Conservation (phyloP, 306 rosid genomes). For the Vigna trinervia region DNA sequence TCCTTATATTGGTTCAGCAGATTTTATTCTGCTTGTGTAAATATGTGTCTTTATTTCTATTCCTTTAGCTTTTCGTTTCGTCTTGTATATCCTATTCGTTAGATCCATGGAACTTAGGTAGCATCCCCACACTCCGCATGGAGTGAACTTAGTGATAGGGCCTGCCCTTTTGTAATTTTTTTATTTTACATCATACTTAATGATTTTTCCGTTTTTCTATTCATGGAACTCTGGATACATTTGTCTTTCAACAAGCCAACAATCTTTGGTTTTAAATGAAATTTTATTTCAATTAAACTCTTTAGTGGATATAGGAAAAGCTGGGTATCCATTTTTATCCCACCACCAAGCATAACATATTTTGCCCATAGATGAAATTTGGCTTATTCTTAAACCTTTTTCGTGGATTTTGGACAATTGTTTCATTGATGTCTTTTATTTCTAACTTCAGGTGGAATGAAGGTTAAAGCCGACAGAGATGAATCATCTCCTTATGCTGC, state of each 20-base stretch:
- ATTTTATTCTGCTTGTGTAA: not conserved
- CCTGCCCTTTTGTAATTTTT: not conserved
- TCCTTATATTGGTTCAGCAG: not conserved
- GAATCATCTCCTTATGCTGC: slow-evolving; percentile 95
- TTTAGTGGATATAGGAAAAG: not conserved
- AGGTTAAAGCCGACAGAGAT: slow-evolving; percentile 92
- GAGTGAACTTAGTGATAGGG: not conserved
- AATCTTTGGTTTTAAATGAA: too few relatives aligned
- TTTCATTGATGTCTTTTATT: not conserved
- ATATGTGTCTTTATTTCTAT: not conserved
- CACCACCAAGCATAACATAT: too few relatives aligned
- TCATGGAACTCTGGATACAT: not conserved
- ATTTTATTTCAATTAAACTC: not conserved
- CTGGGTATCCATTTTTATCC: not conserved
- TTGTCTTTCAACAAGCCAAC: not conserved
- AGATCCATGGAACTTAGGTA: not conserved
- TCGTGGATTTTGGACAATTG: not conserved
- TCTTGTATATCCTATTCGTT: not conserved
- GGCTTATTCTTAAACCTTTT: not conserved
- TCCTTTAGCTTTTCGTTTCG: not conserved
- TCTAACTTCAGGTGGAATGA: slow-evolving; percentile 77
- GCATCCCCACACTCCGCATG: not conserved
- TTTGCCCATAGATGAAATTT: not conserved
- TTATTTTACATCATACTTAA: not conserved
- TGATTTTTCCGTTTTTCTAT: not conserved